Percentiles rank a stretch among this genome's conserved stretches.
phyloP scores from a whole-genome alignment of 768 basidiomycete genomes.

The Leccinum imitatum region DNA sequence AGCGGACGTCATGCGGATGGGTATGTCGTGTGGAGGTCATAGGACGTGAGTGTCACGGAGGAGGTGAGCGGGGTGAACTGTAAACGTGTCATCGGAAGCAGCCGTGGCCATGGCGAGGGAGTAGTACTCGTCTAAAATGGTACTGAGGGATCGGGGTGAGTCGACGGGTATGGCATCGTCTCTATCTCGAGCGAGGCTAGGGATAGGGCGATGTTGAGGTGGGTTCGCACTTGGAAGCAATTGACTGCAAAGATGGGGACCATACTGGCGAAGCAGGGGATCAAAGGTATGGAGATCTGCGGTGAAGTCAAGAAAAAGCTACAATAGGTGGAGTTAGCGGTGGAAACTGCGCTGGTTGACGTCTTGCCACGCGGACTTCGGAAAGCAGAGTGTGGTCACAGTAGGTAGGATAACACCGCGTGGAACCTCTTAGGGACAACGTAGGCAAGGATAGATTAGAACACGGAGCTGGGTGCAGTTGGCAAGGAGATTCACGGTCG shows the following conservation, averaged over 20 bases:
- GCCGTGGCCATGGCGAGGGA: slow-evolving; percentile 12
- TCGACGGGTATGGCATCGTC: slow-evolving; percentile 35
- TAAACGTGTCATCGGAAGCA: not conserved
- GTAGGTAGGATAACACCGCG: not conserved
- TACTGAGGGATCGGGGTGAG: slow-evolving; percentile 28
- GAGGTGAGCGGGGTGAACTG: slow-evolving; percentile 26
- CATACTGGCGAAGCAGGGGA: too few relatives aligned
- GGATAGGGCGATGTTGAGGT: slow-evolving; percentile 27
- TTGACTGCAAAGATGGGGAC: too few relatives aligned
- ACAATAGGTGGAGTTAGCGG: too few relatives aligned
- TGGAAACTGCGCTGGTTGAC: too few relatives aligned
- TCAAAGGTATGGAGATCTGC: too few relatives aligned
- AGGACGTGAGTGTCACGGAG: slow-evolving; percentile 22
- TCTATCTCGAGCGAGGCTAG: slow-evolving; percentile 37
- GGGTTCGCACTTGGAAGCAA: too few relatives aligned
- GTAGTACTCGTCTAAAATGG: slow-evolving; percentile 28
- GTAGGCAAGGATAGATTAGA: not conserved
- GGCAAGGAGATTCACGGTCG: too few relatives aligned
- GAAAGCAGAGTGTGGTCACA: too few relatives aligned
- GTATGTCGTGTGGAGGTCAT: slow-evolving; percentile 36
- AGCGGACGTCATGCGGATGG: slow-evolving; percentile 24
- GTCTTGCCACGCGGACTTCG: too few relatives aligned
- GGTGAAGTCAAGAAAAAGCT: too few relatives aligned
- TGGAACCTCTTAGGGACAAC: not conserved
- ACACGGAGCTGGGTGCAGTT: too few relatives aligned